Evolutionary conservation across 2,329 filamentous ascomycete genomes (phyloP), one percentile per base, ranked within the genome.

Genomic region (Lecanoromycetidae sp.): DNA sequence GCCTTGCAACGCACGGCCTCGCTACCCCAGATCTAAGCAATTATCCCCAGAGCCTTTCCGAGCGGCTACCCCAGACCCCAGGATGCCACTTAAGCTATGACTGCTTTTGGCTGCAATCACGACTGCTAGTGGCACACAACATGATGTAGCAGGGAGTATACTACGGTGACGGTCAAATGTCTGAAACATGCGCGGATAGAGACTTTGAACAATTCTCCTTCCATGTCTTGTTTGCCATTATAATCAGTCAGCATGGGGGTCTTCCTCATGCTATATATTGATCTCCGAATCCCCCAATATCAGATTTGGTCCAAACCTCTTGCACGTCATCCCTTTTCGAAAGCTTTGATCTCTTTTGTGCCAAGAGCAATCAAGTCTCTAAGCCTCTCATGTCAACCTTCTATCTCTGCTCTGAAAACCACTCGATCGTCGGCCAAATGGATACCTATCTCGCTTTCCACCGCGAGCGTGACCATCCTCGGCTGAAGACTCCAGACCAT

Each of bases 361-460:
- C 26, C 27, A 46, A 46, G 9, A 26, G 3, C 8, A 17, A n/a
- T 13, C 17, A 26, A 43, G 27, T 19, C 27, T 46, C 44, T 15
- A 26, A 40, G 37, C 44, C 36, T 39, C 25, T 17, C 27, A 51
- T 51, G 49, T 43, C 49, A 35, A 44, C 39, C 20, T 46, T 51
- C 40, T 51, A 51, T 39, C 39, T 51, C 26, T 51, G 49, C 33
- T 47, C 44, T 5, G 36, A 51, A 32, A 51, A 51, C 23, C 49
- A 51, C 35, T 46, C 44, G n/a, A 42, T 51, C 35, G 37, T 48
- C 6, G 49, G 49, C 9, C 39, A 36, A 30, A 51, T 51, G 49
- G 49, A 51, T 17, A 51, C 49, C 17, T 51, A 51, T 27, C 32
- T 51, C 5, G 45, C 40, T 35, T 51, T 51, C 35, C 49, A 51